Evolutionary conservation across 495 filamentous ascomycete species (phyloP), one percentile per base, ranked within the genome.

Genomic region (Hypomontagnella submonticulosa): DNA sequence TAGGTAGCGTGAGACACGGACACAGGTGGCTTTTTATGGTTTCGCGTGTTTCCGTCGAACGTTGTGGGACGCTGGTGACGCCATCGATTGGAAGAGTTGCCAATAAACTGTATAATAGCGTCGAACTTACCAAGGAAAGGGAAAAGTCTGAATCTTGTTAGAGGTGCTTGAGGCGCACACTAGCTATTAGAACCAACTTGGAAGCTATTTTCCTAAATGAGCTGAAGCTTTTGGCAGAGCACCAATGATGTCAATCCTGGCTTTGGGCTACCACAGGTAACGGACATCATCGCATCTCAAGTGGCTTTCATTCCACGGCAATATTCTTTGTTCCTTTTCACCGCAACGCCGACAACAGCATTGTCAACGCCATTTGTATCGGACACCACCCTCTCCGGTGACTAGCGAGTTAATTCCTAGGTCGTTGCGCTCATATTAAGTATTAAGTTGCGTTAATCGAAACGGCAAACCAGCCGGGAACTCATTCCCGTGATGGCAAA

Each of bases 241-340:
- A 15, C 8, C 32, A n/a, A 61, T 69, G 66, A 69, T 69, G 66
- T 64, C 66, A 69, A 63, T 46, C 53, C 50, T 47, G 46, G 4
- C 36, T 67, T 57, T 51, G 27, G n/a, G 38, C 51, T 20, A 27
- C 15, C 18, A 34, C 11, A 20, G 49, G 8, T 18, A 20, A 19
- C 10, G n/a, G n/a, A n/a, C n/a, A n/a, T n/a, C n/a, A n/a, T n/a
- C n/a, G 13, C 51, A 60, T 55, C 30, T 42, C 20, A 19, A 47
- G 18, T 10, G 2, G 2, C 42, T 42, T 41, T 51, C 57, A 61
- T 61, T 57, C 57, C 63, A 50, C 27, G 41, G 30, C 57, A 47
- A 42, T 32, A 52, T 38, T 56, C 50, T 61, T 66, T 61, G 42
- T 44, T 13, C 18, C 38, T 34, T 41, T 61, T 41, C 13, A 38